Conservation (phyloP, 768 basidiomycete species). For the Lentinula sp. region DNA sequence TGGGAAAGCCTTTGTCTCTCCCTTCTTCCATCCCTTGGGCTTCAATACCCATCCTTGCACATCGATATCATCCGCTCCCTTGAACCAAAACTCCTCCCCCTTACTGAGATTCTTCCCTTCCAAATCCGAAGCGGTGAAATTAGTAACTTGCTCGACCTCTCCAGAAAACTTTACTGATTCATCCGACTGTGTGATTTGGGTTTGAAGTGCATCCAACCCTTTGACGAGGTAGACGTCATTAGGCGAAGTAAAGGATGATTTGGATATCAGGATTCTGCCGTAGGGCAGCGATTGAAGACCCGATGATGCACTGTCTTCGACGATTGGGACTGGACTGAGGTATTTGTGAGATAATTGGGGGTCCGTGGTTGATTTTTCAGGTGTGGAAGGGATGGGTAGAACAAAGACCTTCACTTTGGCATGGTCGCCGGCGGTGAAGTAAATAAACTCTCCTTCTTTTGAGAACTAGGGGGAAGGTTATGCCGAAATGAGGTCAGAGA, state of each 20-base stretch:
- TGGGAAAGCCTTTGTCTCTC: conserved; percentile 72
- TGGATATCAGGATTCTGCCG: conserved; percentile 63
- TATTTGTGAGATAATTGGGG: conserved; percentile 43
- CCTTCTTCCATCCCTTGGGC: conserved; percentile 68
- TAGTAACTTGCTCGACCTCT: conserved; percentile 53
- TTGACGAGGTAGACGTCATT: conserved; percentile 71
- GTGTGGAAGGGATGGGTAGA: conserved; percentile 62
- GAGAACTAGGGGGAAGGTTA: conserved; percentile 52
- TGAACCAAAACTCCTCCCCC: conserved; percentile 87
- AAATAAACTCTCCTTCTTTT: conserved; percentile 59
- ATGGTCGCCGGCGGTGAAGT: conserved; percentile 71
- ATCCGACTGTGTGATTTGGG: conserved; percentile 27
- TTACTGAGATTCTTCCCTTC: conserved; percentile 48
- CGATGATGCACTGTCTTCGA: conserved; percentile 48
- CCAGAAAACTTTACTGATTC: conserved; percentile 21
- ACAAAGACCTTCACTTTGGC: conserved; percentile 73
- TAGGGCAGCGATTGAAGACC: conserved; percentile 55
- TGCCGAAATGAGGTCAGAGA: background rate
- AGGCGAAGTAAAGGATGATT: conserved; percentile 71
- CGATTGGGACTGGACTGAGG: conserved; percentile 51
- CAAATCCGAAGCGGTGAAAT: conserved; percentile 52
- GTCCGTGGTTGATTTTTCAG: conserved; percentile 43
- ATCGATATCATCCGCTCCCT: conserved; percentile 65
- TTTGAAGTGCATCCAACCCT: conserved; percentile 38
- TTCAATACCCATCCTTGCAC: conserved; percentile 86